These are phyloP conservation scores for Penicillium canescens DNA, from an alignment of 495 filamentous ascomycete genomes.

Conservation along the genomic window DNA sequence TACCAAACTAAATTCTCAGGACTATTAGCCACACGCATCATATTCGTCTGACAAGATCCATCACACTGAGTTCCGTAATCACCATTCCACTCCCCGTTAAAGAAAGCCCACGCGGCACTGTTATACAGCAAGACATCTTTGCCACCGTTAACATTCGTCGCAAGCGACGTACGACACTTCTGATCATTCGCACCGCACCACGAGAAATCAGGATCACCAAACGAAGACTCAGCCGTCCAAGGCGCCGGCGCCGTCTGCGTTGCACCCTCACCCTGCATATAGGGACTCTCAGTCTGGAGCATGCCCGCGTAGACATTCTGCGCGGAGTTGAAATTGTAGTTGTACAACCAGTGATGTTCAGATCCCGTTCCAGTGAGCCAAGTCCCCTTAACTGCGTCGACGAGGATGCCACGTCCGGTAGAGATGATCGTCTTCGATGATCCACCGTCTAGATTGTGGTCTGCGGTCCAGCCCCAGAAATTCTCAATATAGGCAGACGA, in stretches of 20 bases:
- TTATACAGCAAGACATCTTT: slow-evolving; percentile 57
- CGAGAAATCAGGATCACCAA: slow-evolving; percentile 44
- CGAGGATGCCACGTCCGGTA: slow-evolving; percentile 49
- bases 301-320: slow-evolving; percentile 48
- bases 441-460: slow-evolving; percentile 49
- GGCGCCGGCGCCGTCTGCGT: slow-evolving; percentile 40
- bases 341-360: slow-evolving; percentile 52
- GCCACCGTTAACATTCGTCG: slow-evolving; percentile 37
- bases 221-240: slow-evolving; percentile 33
- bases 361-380: slow-evolving; percentile 46
- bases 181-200: slow-evolving; percentile 33
- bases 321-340: slow-evolving; percentile 50
- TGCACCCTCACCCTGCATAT: slow-evolving; percentile 45
- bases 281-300: slow-evolving; percentile 48
- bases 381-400: slow-evolving; percentile 45
- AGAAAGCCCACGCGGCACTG: slow-evolving; percentile 53
- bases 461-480: slow-evolving; percentile 60
- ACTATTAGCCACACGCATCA: slow-evolving; percentile 35
- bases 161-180: slow-evolving; percentile 45
- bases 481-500: slow-evolving; percentile 57
- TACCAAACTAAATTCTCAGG: slow-evolving; percentile 37
- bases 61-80: slow-evolving; percentile 27
- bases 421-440: slow-evolving; percentile 41
- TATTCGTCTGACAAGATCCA: slow-evolving; percentile 46
- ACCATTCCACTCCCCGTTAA: slow-evolving; percentile 38